Percentiles rank a stretch among this genome's conserved stretches.
Evolutionary conservation across 108 stramenopile genomes (phyloP).

Genomic region (Nannochloropsis salina): DNA sequence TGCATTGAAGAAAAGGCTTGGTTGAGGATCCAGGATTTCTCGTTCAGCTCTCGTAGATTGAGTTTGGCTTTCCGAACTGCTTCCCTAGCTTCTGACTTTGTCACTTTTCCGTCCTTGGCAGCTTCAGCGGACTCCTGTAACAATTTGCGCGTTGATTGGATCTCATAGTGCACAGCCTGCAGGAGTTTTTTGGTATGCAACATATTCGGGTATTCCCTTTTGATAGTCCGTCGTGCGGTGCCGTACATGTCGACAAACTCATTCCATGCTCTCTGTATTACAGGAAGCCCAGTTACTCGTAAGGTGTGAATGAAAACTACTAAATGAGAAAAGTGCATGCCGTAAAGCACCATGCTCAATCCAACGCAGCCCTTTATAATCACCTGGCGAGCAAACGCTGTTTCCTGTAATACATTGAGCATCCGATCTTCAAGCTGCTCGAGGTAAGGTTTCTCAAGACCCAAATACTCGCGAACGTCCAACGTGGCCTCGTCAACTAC

Average conservation of each 20-base stretch:
- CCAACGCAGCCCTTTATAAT: background rate
- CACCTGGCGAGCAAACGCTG: background rate
- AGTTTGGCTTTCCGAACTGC: background rate
- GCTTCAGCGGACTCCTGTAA: background rate
- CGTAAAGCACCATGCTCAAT: background rate
- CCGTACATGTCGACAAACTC: background rate
- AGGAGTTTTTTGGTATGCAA: background rate
- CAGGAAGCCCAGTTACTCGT: background rate
- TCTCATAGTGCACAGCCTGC: conserved; percentile 7
- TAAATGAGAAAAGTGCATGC: background rate
- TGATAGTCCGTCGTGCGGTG: background rate
- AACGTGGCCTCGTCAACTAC: background rate
- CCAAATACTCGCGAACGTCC: conserved; percentile 17
- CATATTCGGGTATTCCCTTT: conserved; percentile 12
- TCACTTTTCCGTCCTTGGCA: background rate
- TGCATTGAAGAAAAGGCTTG: conserved; percentile 13
- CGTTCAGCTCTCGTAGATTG: conserved; percentile 2
- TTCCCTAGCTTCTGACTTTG: background rate
- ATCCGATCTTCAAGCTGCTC: background rate
- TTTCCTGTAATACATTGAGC: background rate
- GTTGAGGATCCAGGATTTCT: background rate
- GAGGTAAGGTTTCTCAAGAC: background rate
- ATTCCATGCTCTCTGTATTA: background rate
- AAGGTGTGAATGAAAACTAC: conserved; percentile 12
- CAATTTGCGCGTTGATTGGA: background rate